Evolutionary conservation across 2,329 filamentous ascomycete genomes (phyloP), one percentile per base, ranked within the genome.

Genomic region (Teratosphaeriaceae sp.): DNA sequence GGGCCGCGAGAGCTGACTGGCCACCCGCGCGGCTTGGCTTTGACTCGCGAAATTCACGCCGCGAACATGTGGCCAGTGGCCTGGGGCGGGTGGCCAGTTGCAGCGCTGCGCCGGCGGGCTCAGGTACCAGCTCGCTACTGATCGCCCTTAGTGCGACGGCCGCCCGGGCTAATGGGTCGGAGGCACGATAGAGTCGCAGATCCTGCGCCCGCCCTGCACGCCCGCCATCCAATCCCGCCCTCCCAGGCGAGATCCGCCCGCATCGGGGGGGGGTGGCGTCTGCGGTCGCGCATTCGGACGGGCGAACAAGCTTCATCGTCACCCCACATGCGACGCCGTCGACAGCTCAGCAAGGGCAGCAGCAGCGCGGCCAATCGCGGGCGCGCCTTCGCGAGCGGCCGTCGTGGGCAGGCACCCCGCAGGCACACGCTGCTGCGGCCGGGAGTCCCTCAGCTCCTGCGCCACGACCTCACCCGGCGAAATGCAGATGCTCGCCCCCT

Each of bases 261-360:
- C 13, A 20, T 15, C 13, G 40, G 30, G 30, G 30, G 21, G 33
- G 26, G 35, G 29, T 18, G 7, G 13, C 26, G 12, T 15, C 30
- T 22, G 22, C 37, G 2, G 15, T 13, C 24, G 24, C 34, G 22
- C 22, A 40, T 26, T 29, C 22, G 30, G 23, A 37, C 18, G 15
- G n/a, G n/a, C 18, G 6, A 20, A 38, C 16, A 22, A 22, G 20
- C 33, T 27, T 13, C 23, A n/a, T 18, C 15, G 30, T 19, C 24
- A 21, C 38, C 23, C 20, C 36, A 23, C 36, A 26, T 23, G 20
- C 21, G 21, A 26, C 26, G 13, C 18, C 18, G 22, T 40, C 15
- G 27, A 29, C 37, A 40, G 34, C 38, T 35, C 21, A 27, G 20
- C 29, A 44, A 42, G 40, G 39, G 40, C 24, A 42, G 30, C 18